Conservation (phyloP, 1,284 basidiomycete species). For the Tilletia caries region DNA sequence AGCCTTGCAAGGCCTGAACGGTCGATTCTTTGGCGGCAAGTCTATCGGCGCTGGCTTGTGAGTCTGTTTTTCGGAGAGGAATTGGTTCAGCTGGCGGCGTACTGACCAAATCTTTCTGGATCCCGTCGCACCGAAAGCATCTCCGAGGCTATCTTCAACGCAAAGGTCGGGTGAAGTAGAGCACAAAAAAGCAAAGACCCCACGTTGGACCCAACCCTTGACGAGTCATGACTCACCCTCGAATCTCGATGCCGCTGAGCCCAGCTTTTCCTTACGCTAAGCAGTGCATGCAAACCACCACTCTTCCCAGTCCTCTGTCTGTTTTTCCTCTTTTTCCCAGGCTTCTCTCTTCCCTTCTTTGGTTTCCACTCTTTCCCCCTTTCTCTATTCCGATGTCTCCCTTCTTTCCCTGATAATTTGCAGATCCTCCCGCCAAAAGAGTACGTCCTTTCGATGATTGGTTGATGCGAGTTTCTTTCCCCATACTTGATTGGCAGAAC, state of each 20-base stretch:
- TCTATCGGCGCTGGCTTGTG: constrained; percentile 47
- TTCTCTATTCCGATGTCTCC: neutral
- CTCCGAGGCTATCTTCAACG: constrained; percentile 38
- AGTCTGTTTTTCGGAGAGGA: constrained; percentile 22
- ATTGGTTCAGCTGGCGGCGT: too few species aligned
- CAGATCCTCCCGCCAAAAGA: too few species aligned
- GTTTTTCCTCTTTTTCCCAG: neutral
- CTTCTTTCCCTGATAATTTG: neutral
- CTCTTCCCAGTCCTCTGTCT: neutral
- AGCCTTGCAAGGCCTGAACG: constrained; percentile 82
- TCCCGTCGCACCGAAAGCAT: too few species aligned
- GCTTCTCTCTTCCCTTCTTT: neutral
- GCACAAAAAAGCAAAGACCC: neutral
- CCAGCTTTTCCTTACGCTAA: too few species aligned
- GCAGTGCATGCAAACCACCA: too few species aligned
- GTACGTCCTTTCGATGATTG: too few species aligned
- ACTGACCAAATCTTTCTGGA: constrained; percentile 4
- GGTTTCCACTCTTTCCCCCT: neutral
- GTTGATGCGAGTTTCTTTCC: too few species aligned
- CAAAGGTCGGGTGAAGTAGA: constrained; percentile 29
- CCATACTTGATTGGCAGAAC: too few species aligned
- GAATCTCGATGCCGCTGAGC: too few species aligned
- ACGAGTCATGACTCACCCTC: neutral
- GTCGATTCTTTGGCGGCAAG: constrained; percentile 60
- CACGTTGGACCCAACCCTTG: neutral